Percentiles rank a stretch among this genome's conserved stretches.
phyloP scores from a whole-genome alignment of 2,329 filamentous ascomycete species.

The Bipolaris cookei region DNA sequence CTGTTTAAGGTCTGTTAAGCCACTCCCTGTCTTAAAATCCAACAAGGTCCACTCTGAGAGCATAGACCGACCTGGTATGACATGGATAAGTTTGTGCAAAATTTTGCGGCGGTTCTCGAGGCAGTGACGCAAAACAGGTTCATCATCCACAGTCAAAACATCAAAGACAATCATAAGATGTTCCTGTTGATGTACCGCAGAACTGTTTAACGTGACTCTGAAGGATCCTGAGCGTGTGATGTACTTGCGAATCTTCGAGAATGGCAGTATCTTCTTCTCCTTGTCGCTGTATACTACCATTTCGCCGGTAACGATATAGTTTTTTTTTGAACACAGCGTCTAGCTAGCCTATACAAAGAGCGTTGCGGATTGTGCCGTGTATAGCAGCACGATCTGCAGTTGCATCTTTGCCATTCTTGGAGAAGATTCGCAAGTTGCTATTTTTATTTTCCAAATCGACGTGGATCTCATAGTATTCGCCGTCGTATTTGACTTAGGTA shows the following conservation, averaged over 20 bases:
- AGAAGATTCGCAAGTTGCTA: slow-evolving; percentile 78
- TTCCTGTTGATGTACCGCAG: slow-evolving; percentile 62
- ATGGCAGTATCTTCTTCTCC: slow-evolving; percentile 70
- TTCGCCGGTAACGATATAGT: slow-evolving; percentile 84
- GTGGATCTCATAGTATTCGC: slow-evolving; percentile 87
- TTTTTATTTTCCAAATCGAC: slow-evolving; percentile 66
- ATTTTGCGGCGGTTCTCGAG: slow-evolving; percentile 67
- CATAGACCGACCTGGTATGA: slow-evolving; percentile 67
- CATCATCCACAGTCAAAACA: slow-evolving; percentile 63
- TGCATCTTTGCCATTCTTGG: slow-evolving; percentile 90
- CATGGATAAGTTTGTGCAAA: slow-evolving; percentile 63
- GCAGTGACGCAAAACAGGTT: slow-evolving; percentile 58
- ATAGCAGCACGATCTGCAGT: slow-evolving; percentile 71
- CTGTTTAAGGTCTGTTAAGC: slow-evolving; percentile 43
- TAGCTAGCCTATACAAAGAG: slow-evolving; percentile 65
- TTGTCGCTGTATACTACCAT: slow-evolving; percentile 77
- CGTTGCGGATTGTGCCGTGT: slow-evolving; percentile 67
- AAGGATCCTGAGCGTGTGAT: slow-evolving; percentile 74
- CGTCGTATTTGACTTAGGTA: slow-evolving; percentile 83
- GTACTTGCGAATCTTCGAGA: slow-evolving; percentile 83
- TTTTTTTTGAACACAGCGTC: slow-evolving; percentile 65
- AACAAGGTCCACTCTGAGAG: slow-evolving; percentile 71
- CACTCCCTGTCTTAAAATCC: slow-evolving; percentile 61
- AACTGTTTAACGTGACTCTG: slow-evolving; percentile 72
- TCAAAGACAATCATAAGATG: slow-evolving; percentile 68